Percentiles rank a stretch among this genome's conserved stretches.
These are phyloP conservation scores for Yamadazyma trypodendri DNA, from an alignment of 1,139 yeast genomes.

Conservation along the genomic window DNA sequence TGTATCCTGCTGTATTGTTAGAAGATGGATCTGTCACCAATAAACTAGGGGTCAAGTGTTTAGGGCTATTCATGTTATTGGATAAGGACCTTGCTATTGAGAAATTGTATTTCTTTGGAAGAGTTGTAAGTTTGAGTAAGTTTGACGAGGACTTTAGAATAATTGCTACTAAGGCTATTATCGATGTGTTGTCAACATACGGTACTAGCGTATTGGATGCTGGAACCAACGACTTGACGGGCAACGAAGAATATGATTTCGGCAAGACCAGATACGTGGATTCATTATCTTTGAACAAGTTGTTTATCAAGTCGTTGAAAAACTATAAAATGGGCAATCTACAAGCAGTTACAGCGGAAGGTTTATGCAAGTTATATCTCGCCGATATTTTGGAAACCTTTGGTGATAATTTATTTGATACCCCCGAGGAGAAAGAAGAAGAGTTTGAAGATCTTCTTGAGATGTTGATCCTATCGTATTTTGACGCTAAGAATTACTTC, in stretches of 20 bases:
- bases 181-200: conserved; percentile 76
- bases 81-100: conserved; percentile 65
- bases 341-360: conserved; percentile 84
- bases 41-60: conserved; percentile 68
- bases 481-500: conserved; percentile 60
- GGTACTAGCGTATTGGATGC: conserved; percentile 65
- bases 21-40: conserved; percentile 57
- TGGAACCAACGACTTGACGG: conserved; percentile 18
- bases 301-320: conserved; percentile 66
- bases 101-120: conserved; percentile 60
- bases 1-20: conserved; percentile 77
- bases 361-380: conserved; percentile 76
- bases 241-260: conserved; percentile 9
- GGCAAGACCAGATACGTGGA: conserved; percentile 52
- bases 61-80: conserved; percentile 77
- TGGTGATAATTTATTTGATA: conserved; percentile 14
- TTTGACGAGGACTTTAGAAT: conserved; percentile 56
- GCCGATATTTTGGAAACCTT: conserved; percentile 59
- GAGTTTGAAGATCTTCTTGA: conserved; percentile 51
- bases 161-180: conserved; percentile 65
- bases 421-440: conserved; percentile 16
- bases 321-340: conserved; percentile 59
- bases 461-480: conserved; percentile 69
- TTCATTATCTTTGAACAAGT: conserved; percentile 57
- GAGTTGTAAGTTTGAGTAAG: conserved; percentile 52